Evolutionary conservation across 2,329 filamentous ascomycete species (phyloP), one percentile per base, ranked within the genome.

Genomic region (Cephalotrichum gorgonifer): DNA sequence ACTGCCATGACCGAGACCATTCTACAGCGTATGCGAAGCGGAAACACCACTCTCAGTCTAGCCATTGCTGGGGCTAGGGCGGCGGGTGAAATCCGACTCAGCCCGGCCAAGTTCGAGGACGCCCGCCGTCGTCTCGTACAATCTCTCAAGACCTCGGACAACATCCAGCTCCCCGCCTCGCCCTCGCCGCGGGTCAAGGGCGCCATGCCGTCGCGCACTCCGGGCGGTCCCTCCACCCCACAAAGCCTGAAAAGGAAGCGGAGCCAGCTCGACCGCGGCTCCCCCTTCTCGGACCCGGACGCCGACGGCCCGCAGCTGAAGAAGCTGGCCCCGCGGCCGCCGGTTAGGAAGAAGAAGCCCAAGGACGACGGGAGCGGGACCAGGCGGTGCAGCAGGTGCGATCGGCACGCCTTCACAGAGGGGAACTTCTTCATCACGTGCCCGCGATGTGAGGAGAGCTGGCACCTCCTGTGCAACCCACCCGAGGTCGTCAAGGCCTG

Each of bases 401-500:
- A 54, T 15, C 55, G 55, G n/a, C 52, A 49, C 6, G 51, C 54
- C 3, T 50, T 43, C 15, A 52, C 54, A 1, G 48, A 51, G 12
- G 52, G 47, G n/a, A 59, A 60, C 49, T 23, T 43, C 11, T 52
- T 60, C 31, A 46, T 60, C 25, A 28, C 49, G 5, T 60, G 58
- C 49, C 47, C 51, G 14, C 47, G 46, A 6, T 60, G 58, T 48
- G 52, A 54, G 3, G 54, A 55, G 43, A 51, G 52, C 9, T 56
- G 55, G 54, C 58, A 60, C 30, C 58, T 59, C 50, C 50, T 54
- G 22, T 60, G 58, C 49, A 54, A 56, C 46, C 52, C 52, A 5
- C 57, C 57, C 9, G 50, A 54, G 22, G 47, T 52, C 14, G 55
- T 53, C n/a, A 17, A 49, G 14, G 53, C 51, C 12, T 52, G 47